Conservation (phyloP, 2,329 filamentous ascomycete genomes). For the Epichloe sp. region DNA sequence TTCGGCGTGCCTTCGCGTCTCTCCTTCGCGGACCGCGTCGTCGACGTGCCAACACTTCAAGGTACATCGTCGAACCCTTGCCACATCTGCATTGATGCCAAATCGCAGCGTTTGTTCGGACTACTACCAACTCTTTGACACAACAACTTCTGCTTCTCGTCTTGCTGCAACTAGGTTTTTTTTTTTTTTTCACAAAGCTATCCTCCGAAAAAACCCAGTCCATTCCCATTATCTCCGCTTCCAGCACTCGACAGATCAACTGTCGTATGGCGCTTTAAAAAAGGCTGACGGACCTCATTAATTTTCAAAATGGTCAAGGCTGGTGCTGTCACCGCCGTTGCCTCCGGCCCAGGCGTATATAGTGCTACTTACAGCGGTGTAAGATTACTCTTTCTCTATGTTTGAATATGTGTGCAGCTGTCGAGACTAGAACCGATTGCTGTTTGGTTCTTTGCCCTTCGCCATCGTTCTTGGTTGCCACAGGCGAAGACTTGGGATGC, state of each 20-base stretch:
- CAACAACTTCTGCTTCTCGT: neutral
- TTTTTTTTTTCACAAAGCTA: neutral
- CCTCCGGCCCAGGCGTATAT: constrained; percentile 40
- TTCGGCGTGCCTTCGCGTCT: constrained; percentile 27
- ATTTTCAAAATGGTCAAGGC: constrained; percentile 34
- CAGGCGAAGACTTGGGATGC: neutral
- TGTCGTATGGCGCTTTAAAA: neutral
- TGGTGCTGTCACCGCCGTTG: constrained; percentile 15
- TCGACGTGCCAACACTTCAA: constrained; percentile 20
- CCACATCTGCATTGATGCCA: constrained; percentile 4
- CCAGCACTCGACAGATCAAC: neutral
- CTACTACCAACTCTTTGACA: neutral
- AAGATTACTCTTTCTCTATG: constrained; percentile 17
- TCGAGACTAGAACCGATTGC: neutral
- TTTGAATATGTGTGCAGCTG: neutral
- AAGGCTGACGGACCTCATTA: constrained; percentile 1
- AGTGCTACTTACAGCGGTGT: constrained; percentile 59
- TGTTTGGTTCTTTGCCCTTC: neutral
- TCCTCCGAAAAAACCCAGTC: no score
- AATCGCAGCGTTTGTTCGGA: neutral
- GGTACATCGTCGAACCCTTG: constrained; percentile 13
- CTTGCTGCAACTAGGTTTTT: neutral
- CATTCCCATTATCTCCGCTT: neutral
- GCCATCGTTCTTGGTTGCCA: neutral
- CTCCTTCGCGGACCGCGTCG: constrained; percentile 21